Percentiles rank a stretch among this genome's conserved stretches.
These are phyloP conservation scores for Agrocybe pediades DNA, from an alignment of 768 basidiomycete species.

Conservation along the genomic window DNA sequence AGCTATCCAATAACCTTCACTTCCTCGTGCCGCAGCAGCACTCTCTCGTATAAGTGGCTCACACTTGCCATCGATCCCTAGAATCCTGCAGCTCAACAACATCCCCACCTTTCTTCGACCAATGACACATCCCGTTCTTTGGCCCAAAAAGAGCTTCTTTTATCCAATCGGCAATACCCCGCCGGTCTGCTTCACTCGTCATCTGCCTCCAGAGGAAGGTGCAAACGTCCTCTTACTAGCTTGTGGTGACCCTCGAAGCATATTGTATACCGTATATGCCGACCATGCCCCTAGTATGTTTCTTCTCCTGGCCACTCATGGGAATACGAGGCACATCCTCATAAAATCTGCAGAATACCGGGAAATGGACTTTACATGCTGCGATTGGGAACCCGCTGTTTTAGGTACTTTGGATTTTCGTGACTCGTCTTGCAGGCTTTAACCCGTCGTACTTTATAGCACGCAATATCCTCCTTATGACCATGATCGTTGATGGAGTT, in stretches of 20 bases:
- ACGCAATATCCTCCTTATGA: slow-evolving; percentile 48
- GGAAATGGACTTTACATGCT: slow-evolving; percentile 49
- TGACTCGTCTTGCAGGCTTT: background rate
- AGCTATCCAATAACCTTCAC: no score
- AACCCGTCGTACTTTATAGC: slow-evolving; percentile 29
- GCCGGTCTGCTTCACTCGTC: slow-evolving; percentile 48
- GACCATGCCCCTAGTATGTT: slow-evolving; percentile 27
- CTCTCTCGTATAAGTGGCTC: no score
- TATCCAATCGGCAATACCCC: slow-evolving; percentile 66
- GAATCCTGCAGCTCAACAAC: no score
- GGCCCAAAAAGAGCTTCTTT: slow-evolving; percentile 48
- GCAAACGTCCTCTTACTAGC: slow-evolving; percentile 53
- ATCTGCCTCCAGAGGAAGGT: slow-evolving; percentile 46
- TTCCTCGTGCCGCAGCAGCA: no score
- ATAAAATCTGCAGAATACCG: slow-evolving; percentile 17
- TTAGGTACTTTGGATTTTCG: slow-evolving; percentile 30
- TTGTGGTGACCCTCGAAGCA: slow-evolving; percentile 58
- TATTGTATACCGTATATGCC: slow-evolving; percentile 47
- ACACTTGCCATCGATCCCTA: no score
- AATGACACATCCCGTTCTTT: slow-evolving; percentile 47
- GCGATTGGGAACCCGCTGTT: slow-evolving; percentile 49
- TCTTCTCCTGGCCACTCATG: background rate
- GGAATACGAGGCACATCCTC: background rate
- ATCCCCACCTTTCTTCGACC: background rate
- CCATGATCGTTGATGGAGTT: slow-evolving; percentile 38